Conservation (phyloP, 2,329 filamentous ascomycete species). For the Neonectria faginata region DNA sequence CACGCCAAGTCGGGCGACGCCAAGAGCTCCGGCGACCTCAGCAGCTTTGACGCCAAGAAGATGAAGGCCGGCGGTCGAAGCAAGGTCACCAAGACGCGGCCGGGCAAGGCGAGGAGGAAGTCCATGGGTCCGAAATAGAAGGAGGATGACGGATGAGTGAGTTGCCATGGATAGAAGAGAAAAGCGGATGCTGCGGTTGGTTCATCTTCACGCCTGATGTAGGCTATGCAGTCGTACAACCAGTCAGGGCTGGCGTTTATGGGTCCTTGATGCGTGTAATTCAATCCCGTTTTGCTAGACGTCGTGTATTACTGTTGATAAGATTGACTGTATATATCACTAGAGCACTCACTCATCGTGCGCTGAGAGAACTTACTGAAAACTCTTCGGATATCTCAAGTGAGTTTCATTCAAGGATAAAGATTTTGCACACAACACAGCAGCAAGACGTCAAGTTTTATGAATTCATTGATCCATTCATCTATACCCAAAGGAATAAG, state of each 20-base stretch:
- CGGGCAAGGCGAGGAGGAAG: slow-evolving; percentile 66
- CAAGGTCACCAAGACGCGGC: slow-evolving; percentile 56
- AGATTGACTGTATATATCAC: no score
- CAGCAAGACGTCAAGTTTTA: neutral
- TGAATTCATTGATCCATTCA: slow-evolving; percentile 50
- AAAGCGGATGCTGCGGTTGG: slow-evolving; percentile 11
- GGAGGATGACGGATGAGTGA: neutral
- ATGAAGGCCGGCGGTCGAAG: slow-evolving; percentile 75
- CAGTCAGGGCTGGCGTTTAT: slow-evolving; percentile 34
- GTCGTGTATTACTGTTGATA: neutral
- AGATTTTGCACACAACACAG: neutral
- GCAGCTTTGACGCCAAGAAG: slow-evolving; percentile 80
- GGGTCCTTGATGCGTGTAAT: slow-evolving; percentile 42
- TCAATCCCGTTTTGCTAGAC: slow-evolving; percentile 25
- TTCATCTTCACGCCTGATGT: slow-evolving; percentile 23
- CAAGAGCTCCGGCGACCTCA: slow-evolving; percentile 81
- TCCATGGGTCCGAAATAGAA: slow-evolving; percentile 48
- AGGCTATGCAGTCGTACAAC: slow-evolving; percentile 22
- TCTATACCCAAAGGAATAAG: slow-evolving; percentile 53
- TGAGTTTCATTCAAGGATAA: neutral
- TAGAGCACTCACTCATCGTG: neutral
- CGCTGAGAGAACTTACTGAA: neutral
- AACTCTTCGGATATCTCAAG: neutral
- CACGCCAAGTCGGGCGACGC: slow-evolving; percentile 93
- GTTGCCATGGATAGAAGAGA: slow-evolving; percentile 18